Conservation (phyloP, 345 rosid species). For the Boechera retrofracta region DNA sequence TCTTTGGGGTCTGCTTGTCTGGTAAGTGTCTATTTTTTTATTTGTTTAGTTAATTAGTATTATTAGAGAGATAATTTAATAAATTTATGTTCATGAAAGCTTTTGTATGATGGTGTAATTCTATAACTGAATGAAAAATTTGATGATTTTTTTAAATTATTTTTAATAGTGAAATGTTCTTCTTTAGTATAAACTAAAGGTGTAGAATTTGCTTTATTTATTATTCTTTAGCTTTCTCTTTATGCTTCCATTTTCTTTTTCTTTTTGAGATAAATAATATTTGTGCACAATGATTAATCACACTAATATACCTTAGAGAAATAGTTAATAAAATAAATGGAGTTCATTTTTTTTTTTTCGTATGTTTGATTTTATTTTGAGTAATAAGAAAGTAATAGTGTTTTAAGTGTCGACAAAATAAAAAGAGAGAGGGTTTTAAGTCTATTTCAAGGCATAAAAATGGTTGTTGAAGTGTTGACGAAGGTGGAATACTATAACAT, state of each 20-base stretch:
- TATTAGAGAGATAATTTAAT: background rate
- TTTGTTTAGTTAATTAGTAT: constrained; percentile 12
- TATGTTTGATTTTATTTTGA: background rate
- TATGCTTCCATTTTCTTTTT: constrained; percentile 23
- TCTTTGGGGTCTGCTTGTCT: constrained; percentile 28
- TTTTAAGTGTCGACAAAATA: constrained; percentile 22
- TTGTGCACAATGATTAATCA: background rate
- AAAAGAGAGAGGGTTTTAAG: background rate
- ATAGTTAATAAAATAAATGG: background rate
- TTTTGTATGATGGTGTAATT: background rate
- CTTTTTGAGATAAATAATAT: background rate
- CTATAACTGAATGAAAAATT: background rate
- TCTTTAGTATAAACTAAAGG: constrained; percentile 20
- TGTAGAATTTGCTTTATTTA: constrained; percentile 11
- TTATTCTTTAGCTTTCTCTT: constrained; percentile 36
- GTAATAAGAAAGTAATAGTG: background rate
- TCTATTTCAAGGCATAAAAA: constrained; percentile 22
- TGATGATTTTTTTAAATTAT: background rate
- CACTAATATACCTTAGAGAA: background rate
- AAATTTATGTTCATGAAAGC: background rate
- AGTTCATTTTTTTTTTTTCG: background rate
- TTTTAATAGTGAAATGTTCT: background rate
- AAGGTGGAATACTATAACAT: constrained; percentile 44
- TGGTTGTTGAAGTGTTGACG: constrained; percentile 46
- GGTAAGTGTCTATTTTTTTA: constrained; percentile 1